phyloP scores from a whole-genome alignment of 805 yeast genomes.

The Komagataella kurtzmanii region DNA sequence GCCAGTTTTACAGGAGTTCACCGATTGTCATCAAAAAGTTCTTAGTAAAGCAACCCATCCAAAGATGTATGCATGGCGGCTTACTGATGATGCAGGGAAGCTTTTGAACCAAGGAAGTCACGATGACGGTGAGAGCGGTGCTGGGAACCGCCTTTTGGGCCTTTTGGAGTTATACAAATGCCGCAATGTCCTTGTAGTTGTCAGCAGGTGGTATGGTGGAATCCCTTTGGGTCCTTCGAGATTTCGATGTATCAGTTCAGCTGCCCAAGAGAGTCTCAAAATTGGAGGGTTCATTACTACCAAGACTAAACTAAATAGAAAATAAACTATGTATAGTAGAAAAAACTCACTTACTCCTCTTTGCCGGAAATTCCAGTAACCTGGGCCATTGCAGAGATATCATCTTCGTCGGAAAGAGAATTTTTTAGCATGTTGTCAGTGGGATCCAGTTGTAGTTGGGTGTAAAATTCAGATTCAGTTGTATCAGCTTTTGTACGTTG shows the following conservation, averaged over 20 bases:
- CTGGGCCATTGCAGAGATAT: not conserved
- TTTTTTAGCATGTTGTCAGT: not conserved
- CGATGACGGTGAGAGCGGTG: slow-evolving; percentile 69
- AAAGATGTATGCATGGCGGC: slow-evolving; percentile 64
- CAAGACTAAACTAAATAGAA: not conserved
- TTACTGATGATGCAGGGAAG: slow-evolving; percentile 15
- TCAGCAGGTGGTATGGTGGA: slow-evolving; percentile 78
- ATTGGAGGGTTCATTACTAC: slow-evolving; percentile 16
- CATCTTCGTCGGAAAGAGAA: not conserved
- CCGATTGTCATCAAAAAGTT: not conserved
- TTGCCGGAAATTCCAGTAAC: not conserved
- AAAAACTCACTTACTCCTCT: not conserved
- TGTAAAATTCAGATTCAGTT: not conserved
- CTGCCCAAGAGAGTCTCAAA: slow-evolving; percentile 37
- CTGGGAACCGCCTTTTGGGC: slow-evolving; percentile 47
- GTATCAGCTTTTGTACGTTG: not conserved
- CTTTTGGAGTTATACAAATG: slow-evolving; percentile 34
- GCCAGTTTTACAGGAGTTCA: not conserved
- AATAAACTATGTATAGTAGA: not conserved
- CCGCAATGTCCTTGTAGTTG: slow-evolving; percentile 48
- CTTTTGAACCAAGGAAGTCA: slow-evolving; percentile 35
- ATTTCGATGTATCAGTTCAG: slow-evolving; percentile 51
- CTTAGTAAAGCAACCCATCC: slow-evolving; percentile 55
- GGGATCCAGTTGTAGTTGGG: not conserved
- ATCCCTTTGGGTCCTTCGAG: slow-evolving; percentile 58